phyloP scores from a whole-genome alignment of 192 early-diverging fungal species.

The Coemansia sp. region DNA sequence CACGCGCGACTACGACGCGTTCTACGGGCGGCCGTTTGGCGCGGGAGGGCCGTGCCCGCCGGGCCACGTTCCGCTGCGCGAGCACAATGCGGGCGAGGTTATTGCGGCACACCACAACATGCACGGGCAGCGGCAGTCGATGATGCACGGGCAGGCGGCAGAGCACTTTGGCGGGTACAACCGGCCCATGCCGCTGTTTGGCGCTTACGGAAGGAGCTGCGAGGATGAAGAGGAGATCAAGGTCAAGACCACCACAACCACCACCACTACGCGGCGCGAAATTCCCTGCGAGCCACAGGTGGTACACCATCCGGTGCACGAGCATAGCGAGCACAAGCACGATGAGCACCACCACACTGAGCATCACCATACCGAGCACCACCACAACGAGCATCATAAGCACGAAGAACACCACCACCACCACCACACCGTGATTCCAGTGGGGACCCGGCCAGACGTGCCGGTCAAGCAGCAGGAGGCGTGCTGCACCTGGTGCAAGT shows the following conservation, averaged over 20 bases:
- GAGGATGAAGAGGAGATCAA: conserved; percentile 32
- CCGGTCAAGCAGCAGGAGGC: conserved; percentile 27
- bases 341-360: not conserved
- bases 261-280: conserved; percentile 23
- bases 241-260: conserved; percentile 37
- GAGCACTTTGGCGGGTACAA: conserved; percentile 25
- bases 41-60: conserved; percentile 12
- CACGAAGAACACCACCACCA: conserved; percentile 15
- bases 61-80: conserved; percentile 29
- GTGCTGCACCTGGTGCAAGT: conserved; percentile 52
- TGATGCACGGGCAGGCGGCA: conserved; percentile 32
- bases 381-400: conserved; percentile 11
- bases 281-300: conserved; percentile 8
- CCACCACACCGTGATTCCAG: conserved; percentile 21
- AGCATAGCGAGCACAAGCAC: conserved; percentile 6
- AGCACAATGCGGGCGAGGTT: conserved; percentile 27
- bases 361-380: conserved; percentile 5
- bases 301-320: conserved; percentile 12
- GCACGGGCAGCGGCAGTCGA: conserved; percentile 24
- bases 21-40: conserved; percentile 31
- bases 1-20: conserved; percentile 10
- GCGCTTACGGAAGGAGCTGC: conserved; percentile 8
- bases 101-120: conserved; percentile 30
- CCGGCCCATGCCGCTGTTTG: conserved; percentile 34
- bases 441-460: conserved; percentile 26